Evolutionary conservation across 495 filamentous ascomycete species (phyloP), one percentile per base, ranked within the genome.

Genomic region (Hyphodiscus hymeniophilus): DNA sequence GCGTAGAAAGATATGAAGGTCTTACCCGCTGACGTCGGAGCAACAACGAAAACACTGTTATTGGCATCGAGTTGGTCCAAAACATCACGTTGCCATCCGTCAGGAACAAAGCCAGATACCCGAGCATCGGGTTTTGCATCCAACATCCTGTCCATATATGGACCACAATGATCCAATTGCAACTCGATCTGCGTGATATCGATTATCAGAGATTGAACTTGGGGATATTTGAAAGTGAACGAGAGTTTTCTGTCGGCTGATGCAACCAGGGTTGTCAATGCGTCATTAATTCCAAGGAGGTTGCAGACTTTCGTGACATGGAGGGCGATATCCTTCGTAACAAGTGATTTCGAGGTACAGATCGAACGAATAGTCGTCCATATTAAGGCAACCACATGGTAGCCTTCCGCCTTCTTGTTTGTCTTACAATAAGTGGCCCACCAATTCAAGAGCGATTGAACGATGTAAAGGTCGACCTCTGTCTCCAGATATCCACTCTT

Each of bases 1-100:
- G 85, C 85, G 54, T 90, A 87, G 64, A 89, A 90, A 0, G 66
- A 69, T 43, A 76, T 74, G 51, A 76, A 76, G 0, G 73, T 76
- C 54, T 76, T 76, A 34, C 73, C 72, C 3, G 85, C 81, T 21
- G 81, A 85, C 0, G 85, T 90, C 8, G 85, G 85, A 1, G 85
- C 85, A 10, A 89, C 79, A 0, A 87, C 80, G 57, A 90, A 82
- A 1, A 85, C 67, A 49, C 82, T 85, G 34, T 74, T 72, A 40
- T 81, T 66, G 0, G 65, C 69, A 60, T 90, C 85, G 43, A 90
- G 76, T 42, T 77, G 76, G 51, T 90, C 83, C 7, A 90, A 66
- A 1, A 89, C 84, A 17, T 76, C 68, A 35, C 80, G 66, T 63
- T 90, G 85, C 85, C 85, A 90, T 2, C 67, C 72, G 66, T 90